Base-by-base conservation (phyloP, 73 alveolate genomes). In the Stentor roeselii region DNA sequence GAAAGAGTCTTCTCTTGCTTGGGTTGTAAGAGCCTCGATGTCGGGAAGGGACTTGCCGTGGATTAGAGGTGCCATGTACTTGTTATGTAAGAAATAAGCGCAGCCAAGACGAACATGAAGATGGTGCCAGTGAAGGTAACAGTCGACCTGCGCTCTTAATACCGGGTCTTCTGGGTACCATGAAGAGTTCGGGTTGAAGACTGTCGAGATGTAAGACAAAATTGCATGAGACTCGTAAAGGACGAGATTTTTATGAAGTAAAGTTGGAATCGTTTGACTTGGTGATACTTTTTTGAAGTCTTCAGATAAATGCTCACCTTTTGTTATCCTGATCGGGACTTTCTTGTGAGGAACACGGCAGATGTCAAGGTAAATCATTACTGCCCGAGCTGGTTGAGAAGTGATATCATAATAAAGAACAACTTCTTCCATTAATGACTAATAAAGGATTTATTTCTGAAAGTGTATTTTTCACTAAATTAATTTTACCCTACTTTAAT, bases 101-200 rank as follows among this genome's bases (percentile, higher is more conserved):
- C 80, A 67, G 0, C 80, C 91, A 32, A 37, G 61, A 82, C 96
- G 87, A 38, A 91, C 31, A 74, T 35, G 34, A 32, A 41, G 15
- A 75, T 91, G 96, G 41, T 90, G 95, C 93, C 95, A 90, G 75
- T 91, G 93, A 30, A 91, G 39, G 59, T 88, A 87, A 21, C n/a
- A 36, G 58, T 91, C 91, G 11, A 91, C 91, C 42, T 31, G 3
- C 3, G 92, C 86, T 50, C 92, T 82, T 60, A 84, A 82, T 27
- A 37, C 75, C 2, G 75, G 60, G 61, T 88, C 92, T 59, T 75
- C 58, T 0, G 96, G 96, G 75, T 91, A 91, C 96, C 96, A 91
- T 42, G 83, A 88, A 37, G 83, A 91, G 39, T 76, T 86, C 0
- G 60, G 83, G 31, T 75, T 60, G 36, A 87, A 60, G 2, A 91